Base-by-base conservation (phyloP, 2,329 filamentous ascomycete species). In the Fonsecaea pedrosoi region DNA sequence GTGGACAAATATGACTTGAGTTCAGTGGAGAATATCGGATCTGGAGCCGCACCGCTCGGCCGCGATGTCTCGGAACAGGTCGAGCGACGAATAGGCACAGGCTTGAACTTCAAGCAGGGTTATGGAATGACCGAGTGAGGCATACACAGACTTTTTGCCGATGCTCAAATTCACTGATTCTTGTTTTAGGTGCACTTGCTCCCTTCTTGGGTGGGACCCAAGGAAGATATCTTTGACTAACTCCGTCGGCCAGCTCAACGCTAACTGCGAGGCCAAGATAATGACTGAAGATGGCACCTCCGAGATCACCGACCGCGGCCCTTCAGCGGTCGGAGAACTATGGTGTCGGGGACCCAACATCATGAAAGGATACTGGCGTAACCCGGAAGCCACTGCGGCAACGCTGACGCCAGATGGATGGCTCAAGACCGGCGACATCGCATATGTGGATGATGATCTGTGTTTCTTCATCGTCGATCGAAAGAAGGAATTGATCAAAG, bases 51-150 rank as follows among this genome's bases (percentile, higher is more conserved):
- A 6, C 91, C 92, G 0, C 78, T 92, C 7, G 80, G 82, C 12
- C 75, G 74, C n/a, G 86, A 90, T 68, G 80, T 87, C 3, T 82
- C 80, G 63, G 80, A 82, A 10, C 87, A 89, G 70, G 84, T 87
- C 9, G 84, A 90, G 75, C 83, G 80, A 65, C 74, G 88, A 64
- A 88, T 87, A 82, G 74, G 70, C 1, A 79, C 82, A 13, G 74
- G 77, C 25, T 77, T 87, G 30, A 84, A 84, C 71, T 75, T 89
- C 34, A 85, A 84, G 74, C 92, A 94, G 77, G 92, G 91, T 3
- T 96, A 91, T 90, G 92, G 92, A 4, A 94, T 96, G 92, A 95
- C 92, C 0, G 92, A 95, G 78, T 82, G 73, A 76, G 80, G 25
- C n/a, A 37, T 8, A 10, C 21, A 15, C 5, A 1, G 7, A 21